Percentiles rank a stretch among this genome's conserved stretches.
phyloP scores from a whole-genome alignment of 148 eudicot genomes.

The Drosera capensis region DNA sequence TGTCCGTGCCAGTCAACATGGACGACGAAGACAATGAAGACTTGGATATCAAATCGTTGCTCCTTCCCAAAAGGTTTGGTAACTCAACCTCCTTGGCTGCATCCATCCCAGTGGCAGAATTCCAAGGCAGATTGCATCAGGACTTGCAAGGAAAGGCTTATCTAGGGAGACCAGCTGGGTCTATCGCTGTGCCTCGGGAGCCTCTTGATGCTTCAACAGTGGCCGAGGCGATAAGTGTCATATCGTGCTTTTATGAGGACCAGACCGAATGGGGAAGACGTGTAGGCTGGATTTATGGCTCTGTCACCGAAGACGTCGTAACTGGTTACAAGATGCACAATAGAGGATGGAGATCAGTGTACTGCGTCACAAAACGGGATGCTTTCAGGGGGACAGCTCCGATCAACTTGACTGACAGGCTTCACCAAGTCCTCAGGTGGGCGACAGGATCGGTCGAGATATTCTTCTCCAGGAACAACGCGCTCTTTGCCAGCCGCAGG shows the following conservation, averaged over 20 bases:
- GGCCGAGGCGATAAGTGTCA: slow-evolving; percentile 82
- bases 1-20: slow-evolving; percentile 44
- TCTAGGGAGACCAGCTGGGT: slow-evolving; percentile 76
- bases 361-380: slow-evolving; percentile 83
- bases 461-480: slow-evolving; percentile 84
- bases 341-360: slow-evolving; percentile 92
- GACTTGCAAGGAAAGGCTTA: slow-evolving; percentile 65
- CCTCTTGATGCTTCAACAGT: slow-evolving; percentile 88
- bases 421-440: slow-evolving; percentile 89
- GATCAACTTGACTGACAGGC: slow-evolving; percentile 84
- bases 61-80: slow-evolving; percentile 61
- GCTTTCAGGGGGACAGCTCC: slow-evolving; percentile 96
- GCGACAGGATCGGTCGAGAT: slow-evolving; percentile 98
- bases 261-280: slow-evolving; percentile 95
- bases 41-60: slow-evolving; percentile 37
- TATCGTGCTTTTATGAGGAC: slow-evolving; percentile 89
- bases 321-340: slow-evolving; percentile 97
- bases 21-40: slow-evolving; percentile 51
- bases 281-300: slow-evolving; percentile 96
- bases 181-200: slow-evolving; percentile 89
- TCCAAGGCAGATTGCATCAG: slow-evolving; percentile 71
- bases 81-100: slow-evolving; percentile 59
- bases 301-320: slow-evolving; percentile 92
- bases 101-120: slow-evolving; percentile 84
- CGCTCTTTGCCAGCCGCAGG: slow-evolving; percentile 57